Conservation (phyloP, 129 eudicot genomes). For the Erigeron canadensis region DNA sequence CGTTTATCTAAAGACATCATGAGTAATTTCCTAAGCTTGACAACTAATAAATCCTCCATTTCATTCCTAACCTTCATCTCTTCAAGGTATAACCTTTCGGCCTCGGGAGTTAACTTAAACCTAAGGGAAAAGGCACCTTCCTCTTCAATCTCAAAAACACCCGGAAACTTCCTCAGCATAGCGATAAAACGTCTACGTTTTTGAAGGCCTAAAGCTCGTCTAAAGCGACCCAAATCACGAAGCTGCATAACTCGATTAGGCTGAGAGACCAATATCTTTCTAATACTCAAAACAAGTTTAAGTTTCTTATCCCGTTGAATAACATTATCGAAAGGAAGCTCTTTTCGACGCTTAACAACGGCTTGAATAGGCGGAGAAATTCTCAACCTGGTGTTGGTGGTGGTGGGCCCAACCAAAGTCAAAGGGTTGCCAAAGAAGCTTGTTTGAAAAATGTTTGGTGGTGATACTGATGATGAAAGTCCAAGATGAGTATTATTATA, state of each 20-base stretch:
- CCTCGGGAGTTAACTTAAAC: constrained; percentile 83
- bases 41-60: constrained; percentile 83
- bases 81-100: constrained; percentile 81
- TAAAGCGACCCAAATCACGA: constrained; percentile 78
- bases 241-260: constrained; percentile 81
- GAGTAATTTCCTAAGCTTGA: constrained; percentile 76
- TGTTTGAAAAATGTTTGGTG: no score
- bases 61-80: constrained; percentile 84
- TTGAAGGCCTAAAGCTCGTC: constrained; percentile 75
- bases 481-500: no score
- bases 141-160: constrained; percentile 89
- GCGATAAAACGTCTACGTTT: constrained; percentile 74
- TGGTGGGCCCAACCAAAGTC: neutral
- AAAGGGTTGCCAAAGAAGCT: constrained; percentile 49
- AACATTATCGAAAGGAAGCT: constrained; percentile 86
- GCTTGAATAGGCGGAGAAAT: constrained; percentile 46
- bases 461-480: no score
- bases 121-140: constrained; percentile 80
- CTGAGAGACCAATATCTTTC: constrained; percentile 66
- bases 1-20: constrained; percentile 96
- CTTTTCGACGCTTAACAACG: constrained; percentile 87
- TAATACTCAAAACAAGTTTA: constrained; percentile 67
- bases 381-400: no score
- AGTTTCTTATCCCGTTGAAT: constrained; percentile 95
- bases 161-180: constrained; percentile 74